A percentile compares a stretch with the other conserved stretches of the same genome.
phyloP scores from a whole-genome alignment of 495 filamentous ascomycete genomes.

The Xeromyces bisporus region DNA sequence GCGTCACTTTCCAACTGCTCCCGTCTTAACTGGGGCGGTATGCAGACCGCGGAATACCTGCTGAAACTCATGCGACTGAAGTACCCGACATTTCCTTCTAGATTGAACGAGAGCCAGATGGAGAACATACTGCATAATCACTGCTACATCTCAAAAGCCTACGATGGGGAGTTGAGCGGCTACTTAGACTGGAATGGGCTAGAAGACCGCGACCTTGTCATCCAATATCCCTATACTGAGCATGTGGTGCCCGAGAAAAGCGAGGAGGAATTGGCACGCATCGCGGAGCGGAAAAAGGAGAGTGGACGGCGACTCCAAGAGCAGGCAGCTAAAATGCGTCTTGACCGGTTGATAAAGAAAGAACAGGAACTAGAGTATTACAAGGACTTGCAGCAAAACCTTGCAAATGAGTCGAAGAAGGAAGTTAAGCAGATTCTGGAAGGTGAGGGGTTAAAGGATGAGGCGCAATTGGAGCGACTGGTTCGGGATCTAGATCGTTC shows the following conservation, averaged over 20 bases:
- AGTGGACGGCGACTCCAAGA: slow-evolving; percentile 82
- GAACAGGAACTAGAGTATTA: slow-evolving; percentile 92
- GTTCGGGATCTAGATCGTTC: slow-evolving; percentile 79
- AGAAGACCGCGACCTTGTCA: slow-evolving; percentile 70
- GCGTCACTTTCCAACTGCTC: slow-evolving; percentile 68
- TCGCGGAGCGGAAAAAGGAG: slow-evolving; percentile 85
- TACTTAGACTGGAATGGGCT: slow-evolving; percentile 79
- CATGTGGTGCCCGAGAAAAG: slow-evolving; percentile 75
- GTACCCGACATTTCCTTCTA: slow-evolving; percentile 75
- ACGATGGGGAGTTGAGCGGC: slow-evolving; percentile 51
- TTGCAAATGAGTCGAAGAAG: slow-evolving; percentile 66
- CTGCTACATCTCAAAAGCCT: slow-evolving; percentile 75
- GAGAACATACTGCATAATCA: slow-evolving; percentile 78
- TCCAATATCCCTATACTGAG: slow-evolving; percentile 89
- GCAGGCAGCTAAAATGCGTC: slow-evolving; percentile 88
- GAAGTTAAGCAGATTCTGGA: slow-evolving; percentile 74
- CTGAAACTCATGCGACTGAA: slow-evolving; percentile 82
- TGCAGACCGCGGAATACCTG: slow-evolving; percentile 75
- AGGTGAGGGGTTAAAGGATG: slow-evolving; percentile 79
- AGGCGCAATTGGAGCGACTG: slow-evolving; percentile 57
- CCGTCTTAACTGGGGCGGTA: slow-evolving; percentile 86
- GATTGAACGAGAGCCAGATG: slow-evolving; percentile 67
- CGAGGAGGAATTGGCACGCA: slow-evolving; percentile 74
- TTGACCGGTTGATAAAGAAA: slow-evolving; percentile 88
- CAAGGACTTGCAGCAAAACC: slow-evolving; percentile 53